Base-by-base conservation (phyloP, 768 basidiomycete genomes). In the Podaxis pistillaris region DNA sequence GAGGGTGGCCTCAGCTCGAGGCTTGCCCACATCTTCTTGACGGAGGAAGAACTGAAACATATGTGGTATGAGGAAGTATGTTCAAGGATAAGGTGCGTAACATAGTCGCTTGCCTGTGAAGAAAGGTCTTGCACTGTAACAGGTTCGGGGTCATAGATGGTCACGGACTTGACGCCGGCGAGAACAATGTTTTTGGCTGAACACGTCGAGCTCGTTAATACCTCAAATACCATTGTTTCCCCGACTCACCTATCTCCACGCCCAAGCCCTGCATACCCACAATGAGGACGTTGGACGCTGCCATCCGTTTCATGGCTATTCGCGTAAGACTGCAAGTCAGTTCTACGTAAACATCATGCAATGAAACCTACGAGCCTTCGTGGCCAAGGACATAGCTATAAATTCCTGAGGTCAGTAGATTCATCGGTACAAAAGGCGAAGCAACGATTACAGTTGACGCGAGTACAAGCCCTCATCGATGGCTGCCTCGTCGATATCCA, bases 281-380 rank as follows among this genome's bases (percentile, higher is more conserved):
- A 65, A 99, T 87, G 65, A 99, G 85, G 46, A 98, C 91, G 71
- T 97, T 97, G 40, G 96, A 98, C 15, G 85, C 81, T 6, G 97
- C 96, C 97, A 99, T 98, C 71, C 89, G 90, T 83, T 97, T 97
- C 97, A 98, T 98, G 50, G 96, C 96, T 98, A 68, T n/a, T 28
- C 50, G n/a, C 40, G 36, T 47, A 51, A 64, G 62, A 65, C 49
- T 58, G 55, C 37, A 17, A 51, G n/a, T 60, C 22, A 59, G 22
- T 30, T 28, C 36, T 28, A n/a, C 30, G 15, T n/a, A 37, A 40
- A 28, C 36, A 37, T 46, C 44, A 26, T 50, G 30, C 56, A 12
- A 3, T 30, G 12, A 58, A 50, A 26, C 63, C 19, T 59, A 56
- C 73, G 66, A 66, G 93, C 96, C 96, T 85, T 98, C 96, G 74